phyloP scores from a whole-genome alignment of 202 grass and related monocot species.

The Elaeis oleifera region DNA sequence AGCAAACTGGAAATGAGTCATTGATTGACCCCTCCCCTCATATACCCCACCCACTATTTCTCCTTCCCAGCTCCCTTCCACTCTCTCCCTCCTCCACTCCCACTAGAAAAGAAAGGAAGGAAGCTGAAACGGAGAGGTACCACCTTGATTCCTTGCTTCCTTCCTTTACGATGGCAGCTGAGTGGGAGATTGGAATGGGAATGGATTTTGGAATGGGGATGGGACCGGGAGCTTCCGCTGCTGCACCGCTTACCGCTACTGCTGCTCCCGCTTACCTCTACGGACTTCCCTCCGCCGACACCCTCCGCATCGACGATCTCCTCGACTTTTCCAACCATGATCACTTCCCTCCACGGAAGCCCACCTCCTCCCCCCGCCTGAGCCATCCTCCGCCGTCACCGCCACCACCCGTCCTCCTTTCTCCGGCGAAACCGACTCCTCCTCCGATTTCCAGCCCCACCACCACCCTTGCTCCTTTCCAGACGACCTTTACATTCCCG shows the following conservation, averaged over 20 bases:
- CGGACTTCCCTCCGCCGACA: slow-evolving; percentile 44
- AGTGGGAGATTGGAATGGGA: slow-evolving; percentile 86
- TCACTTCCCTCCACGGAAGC: neutral
- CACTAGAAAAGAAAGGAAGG: neutral
- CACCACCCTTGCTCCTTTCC: neutral
- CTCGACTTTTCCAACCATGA: neutral
- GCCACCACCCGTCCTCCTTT: neutral
- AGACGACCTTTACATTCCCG: slow-evolving; percentile 16
- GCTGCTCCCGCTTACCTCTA: slow-evolving; percentile 40
- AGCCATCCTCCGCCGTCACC: neutral
- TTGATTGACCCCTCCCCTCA: neutral
- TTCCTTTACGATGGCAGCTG: slow-evolving; percentile 48
- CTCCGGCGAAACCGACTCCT: slow-evolving; percentile 15
- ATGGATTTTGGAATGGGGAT: slow-evolving; percentile 68
- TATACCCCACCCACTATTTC: neutral
- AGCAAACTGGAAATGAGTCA: neutral
- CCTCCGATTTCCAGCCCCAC: neutral
- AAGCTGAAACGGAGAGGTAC: slow-evolving; percentile 1
- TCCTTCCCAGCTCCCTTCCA: neutral
- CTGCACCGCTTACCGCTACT: neutral
- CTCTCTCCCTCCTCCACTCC: too few relatives aligned
- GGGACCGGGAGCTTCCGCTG: slow-evolving; percentile 24
- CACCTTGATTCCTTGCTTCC: slow-evolving; percentile 25
- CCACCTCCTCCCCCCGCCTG: neutral
- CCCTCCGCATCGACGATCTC: neutral